phyloP scores from a whole-genome alignment of 108 stramenopile genomes.

The Stephanodiscus minutulus region DNA sequence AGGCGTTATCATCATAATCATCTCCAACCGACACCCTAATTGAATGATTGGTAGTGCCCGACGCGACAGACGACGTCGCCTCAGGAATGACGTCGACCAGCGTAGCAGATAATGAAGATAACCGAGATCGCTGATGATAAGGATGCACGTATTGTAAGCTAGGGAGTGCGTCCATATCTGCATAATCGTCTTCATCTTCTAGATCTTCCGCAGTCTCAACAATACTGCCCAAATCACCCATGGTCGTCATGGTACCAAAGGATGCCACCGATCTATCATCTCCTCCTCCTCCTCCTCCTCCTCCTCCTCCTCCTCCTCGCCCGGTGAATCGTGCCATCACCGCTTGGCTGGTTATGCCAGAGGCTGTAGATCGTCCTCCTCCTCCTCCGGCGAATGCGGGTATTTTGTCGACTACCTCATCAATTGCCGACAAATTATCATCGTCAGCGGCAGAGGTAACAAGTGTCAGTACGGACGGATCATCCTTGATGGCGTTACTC shows the following conservation, averaged over 20 bases:
- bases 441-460: conserved; percentile 17
- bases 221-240: conserved; percentile 27
- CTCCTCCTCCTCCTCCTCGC: no score
- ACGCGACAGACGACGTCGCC: conserved; percentile 23
- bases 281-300: not conserved
- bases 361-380: conserved; percentile 14
- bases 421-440: conserved; percentile 24
- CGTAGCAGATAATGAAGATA: not conserved
- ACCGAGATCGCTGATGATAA: conserved; percentile 5
- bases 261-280: conserved; percentile 30
- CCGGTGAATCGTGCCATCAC: not conserved
- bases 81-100: conserved; percentile 33
- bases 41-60: conserved; percentile 34
- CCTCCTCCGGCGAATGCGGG: conserved; percentile 42
- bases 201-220: conserved; percentile 4
- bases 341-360: conserved; percentile 28
- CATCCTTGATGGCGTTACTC: conserved; percentile 28
- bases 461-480: conserved; percentile 29
- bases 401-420: conserved; percentile 40
- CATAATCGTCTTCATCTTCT: conserved; percentile 13
- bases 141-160: not conserved
- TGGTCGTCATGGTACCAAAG: conserved; percentile 27
- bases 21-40: not conserved
- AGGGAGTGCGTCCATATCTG: not conserved
- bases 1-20: conserved; percentile 25